Conservation (phyloP, 2,329 filamentous ascomycete species). For the Colletotrichum liriopes region DNA sequence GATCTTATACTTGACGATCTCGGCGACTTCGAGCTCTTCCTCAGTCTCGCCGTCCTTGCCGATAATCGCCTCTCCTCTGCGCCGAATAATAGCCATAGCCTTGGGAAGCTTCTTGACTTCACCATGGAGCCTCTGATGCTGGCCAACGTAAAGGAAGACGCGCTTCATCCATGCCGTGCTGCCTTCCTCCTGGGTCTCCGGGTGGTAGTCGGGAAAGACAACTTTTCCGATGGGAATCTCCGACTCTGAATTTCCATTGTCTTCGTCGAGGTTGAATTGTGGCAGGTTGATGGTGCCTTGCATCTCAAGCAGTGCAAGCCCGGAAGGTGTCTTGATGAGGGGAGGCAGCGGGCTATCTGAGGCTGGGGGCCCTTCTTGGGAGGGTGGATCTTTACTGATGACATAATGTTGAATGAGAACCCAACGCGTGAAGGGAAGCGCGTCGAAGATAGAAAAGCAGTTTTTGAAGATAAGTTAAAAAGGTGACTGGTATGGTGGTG, state of each 20-base stretch:
- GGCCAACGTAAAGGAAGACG: constrained; percentile 89
- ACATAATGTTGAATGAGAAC: constrained; percentile 47
- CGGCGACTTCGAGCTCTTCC: constrained; percentile 83
- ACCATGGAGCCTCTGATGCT: constrained; percentile 89
- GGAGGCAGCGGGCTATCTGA: constrained; percentile 75
- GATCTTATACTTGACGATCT: constrained; percentile 90
- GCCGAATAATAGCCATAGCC: constrained; percentile 84
- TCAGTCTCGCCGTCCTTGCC: constrained; percentile 56
- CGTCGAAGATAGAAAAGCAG: no score
- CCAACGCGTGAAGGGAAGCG: not conserved
- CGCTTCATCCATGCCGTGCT: constrained; percentile 89
- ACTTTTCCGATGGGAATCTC: constrained; percentile 77
- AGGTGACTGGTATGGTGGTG: not conserved
- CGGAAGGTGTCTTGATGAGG: constrained; percentile 90
- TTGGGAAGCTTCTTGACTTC: constrained; percentile 90
- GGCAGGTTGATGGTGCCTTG: constrained; percentile 92
- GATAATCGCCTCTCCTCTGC: constrained; percentile 56
- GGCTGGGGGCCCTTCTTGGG: constrained; percentile 46
- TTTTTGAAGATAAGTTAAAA: not conserved
- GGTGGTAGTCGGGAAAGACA: constrained; percentile 82
- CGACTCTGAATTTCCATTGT: constrained; percentile 45
- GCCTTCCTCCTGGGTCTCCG: constrained; percentile 61
- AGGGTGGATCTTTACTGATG: constrained; percentile 61
- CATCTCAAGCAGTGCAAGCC: constrained; percentile 90
- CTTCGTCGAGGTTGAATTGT: constrained; percentile 51